phyloP scores from a whole-genome alignment of 306 rosid genomes.

The Acacia crassicarpa region DNA sequence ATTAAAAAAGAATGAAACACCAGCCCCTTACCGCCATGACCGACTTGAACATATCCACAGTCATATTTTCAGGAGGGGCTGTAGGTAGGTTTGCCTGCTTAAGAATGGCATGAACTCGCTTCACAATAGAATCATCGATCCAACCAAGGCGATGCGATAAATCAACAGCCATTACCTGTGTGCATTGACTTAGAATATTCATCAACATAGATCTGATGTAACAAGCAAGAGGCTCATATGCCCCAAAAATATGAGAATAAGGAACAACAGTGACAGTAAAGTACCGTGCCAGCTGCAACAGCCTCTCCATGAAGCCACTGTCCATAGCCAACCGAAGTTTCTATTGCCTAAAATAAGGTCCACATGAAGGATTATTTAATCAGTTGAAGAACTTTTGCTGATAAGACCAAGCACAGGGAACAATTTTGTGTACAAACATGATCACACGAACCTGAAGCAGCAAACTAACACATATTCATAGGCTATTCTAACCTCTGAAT shows the following conservation, averaged over 20 bases:
- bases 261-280: neutral
- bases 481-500: conserved; percentile 4
- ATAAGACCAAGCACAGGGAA: neutral
- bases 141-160: conserved; percentile 95
- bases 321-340: conserved; percentile 83
- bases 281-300: conserved; percentile 96
- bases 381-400: neutral
- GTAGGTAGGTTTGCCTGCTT: conserved; percentile 70
- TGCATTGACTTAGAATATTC: conserved; percentile 10
- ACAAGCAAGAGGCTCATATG: neutral
- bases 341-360: conserved; percentile 71
- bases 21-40: conserved; percentile 80
- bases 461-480: conserved; percentile 14
- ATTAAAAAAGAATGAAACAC: neutral
- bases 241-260: conserved; percentile 1
- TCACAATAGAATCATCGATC: conserved; percentile 83
- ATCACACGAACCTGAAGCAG: neutral
- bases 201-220: neutral
- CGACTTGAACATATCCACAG: conserved; percentile 82
- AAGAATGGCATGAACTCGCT: conserved; percentile 69
- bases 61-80: conserved; percentile 70
- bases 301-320: conserved; percentile 99
- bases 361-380: conserved; percentile 18
- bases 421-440: neutral
- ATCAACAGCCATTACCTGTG: conserved; percentile 94